These are phyloP conservation scores for Striga hermonthica DNA, from an alignment of 305 asterid genomes.

Conservation along the genomic window DNA sequence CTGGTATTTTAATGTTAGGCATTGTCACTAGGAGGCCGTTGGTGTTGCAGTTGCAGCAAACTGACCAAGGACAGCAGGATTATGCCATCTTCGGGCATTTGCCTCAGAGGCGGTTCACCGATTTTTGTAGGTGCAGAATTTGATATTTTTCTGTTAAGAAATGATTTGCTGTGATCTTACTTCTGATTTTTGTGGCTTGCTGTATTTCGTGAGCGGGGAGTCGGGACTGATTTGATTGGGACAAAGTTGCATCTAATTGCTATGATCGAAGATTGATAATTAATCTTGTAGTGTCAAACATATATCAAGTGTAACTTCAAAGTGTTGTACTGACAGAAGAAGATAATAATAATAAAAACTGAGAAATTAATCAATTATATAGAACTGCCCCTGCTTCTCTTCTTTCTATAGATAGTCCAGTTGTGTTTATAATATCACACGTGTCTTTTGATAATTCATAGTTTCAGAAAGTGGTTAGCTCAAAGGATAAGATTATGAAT, in stretches of 20 bases:
- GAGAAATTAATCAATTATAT: too few relatives aligned
- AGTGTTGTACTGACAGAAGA: too few relatives aligned
- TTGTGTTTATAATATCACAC: background rate
- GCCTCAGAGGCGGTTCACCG: constrained; percentile 59
- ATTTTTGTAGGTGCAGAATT: constrained; percentile 50
- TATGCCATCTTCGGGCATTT: constrained; percentile 93
- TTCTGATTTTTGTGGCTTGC: too few relatives aligned
- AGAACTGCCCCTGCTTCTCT: too few relatives aligned
- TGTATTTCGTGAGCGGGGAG: too few relatives aligned
- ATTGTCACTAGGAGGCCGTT: constrained; percentile 93
- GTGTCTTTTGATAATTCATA: background rate
- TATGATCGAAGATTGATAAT: background rate
- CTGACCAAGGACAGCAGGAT: constrained; percentile 63
- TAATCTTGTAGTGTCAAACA: background rate
- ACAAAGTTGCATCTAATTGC: background rate
- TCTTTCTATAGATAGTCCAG: background rate
- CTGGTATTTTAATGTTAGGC: constrained; percentile 44
- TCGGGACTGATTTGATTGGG: background rate
- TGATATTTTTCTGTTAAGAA: background rate
- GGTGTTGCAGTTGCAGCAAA: constrained; percentile 84
- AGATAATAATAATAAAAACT: too few relatives aligned
- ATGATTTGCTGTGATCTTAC: too few relatives aligned
- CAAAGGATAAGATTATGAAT: background rate
- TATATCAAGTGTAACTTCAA: too few relatives aligned
- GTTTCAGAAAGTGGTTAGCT: background rate